Conservation (phyloP, 352 stramenopile genomes). For the Aphanomyces astaci region DNA sequence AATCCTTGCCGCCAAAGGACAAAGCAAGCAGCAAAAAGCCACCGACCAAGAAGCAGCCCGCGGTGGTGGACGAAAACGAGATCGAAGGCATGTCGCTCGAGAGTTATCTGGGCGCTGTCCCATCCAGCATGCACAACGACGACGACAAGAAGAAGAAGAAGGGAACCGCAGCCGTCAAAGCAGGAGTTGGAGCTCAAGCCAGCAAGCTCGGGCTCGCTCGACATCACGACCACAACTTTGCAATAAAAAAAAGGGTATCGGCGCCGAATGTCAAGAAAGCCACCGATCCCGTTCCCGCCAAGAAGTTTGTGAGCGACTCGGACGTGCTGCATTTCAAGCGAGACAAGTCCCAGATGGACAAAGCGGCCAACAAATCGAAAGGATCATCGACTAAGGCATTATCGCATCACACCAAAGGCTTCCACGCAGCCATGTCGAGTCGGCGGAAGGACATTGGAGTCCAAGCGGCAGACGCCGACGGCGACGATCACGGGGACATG, state of each 20-base stretch:
- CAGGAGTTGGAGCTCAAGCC: too few relatives aligned
- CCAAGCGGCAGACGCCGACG: neutral
- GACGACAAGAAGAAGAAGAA: slow-evolving; percentile 15
- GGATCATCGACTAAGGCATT: neutral
- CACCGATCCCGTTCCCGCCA: neutral
- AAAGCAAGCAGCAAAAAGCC: neutral
- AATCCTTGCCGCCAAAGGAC: neutral
- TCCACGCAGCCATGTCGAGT: neutral
- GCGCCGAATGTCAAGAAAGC: neutral
- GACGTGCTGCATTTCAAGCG: slow-evolving; percentile 9
- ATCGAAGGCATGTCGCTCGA: slow-evolving; percentile 24
- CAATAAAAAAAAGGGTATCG: neutral
- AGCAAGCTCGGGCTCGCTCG: neutral
- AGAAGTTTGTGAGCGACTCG: neutral
- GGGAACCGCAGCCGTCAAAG: neutral
- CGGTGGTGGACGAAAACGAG: neutral
- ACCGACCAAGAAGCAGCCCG: neutral
- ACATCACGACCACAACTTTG: neutral
- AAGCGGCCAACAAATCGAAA: neutral
- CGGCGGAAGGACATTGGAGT: neutral
- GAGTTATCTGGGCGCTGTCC: slow-evolving; percentile 14
- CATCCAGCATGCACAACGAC: neutral
- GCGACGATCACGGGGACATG: neutral
- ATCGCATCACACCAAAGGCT: neutral
- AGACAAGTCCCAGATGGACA: slow-evolving; percentile 10